A percentile compares a stretch with the other conserved stretches of the same genome.
Evolutionary conservation across 2,329 filamentous ascomycete species (phyloP).

Genomic region (Talaromyces sp.): DNA sequence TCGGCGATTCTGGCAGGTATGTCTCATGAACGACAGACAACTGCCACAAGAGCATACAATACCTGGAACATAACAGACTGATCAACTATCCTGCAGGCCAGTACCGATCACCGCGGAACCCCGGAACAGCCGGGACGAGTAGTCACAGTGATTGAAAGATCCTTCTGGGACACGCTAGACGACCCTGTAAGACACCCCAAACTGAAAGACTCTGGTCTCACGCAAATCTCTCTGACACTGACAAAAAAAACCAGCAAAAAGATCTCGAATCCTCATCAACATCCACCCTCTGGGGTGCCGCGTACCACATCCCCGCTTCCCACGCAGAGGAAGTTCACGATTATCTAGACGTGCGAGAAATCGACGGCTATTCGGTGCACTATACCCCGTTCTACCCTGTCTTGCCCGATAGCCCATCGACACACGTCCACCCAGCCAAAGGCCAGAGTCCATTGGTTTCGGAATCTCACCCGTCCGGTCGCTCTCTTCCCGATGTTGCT

Average conservation of each 20-base stretch:
- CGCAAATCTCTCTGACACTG: background rate
- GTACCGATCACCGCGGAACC: conserved; percentile 91
- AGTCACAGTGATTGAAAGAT: conserved; percentile 81
- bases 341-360: conserved; percentile 94
- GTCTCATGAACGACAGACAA: conserved; percentile 27
- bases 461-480: background rate
- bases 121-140: conserved; percentile 83
- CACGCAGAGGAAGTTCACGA: conserved; percentile 75
- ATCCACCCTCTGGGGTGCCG: conserved; percentile 78
- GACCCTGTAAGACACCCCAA: conserved; percentile 51
- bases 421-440: conserved; percentile 5
- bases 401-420: conserved; percentile 13
- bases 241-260: conserved; percentile 23
- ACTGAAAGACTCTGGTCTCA: conserved; percentile 8
- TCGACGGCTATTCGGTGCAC: conserved; percentile 95
- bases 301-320: conserved; percentile 73
- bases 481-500: conserved; percentile 2
- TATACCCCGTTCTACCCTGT: conserved; percentile 77
- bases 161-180: conserved; percentile 72
- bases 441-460: background rate
- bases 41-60: background rate
- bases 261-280: conserved; percentile 28
- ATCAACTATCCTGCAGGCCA: conserved; percentile 34
- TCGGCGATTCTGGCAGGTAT: conserved; percentile 94
- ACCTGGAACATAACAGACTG: background rate